Evolutionary conservation across 352 stramenopile species (phyloP).

Genomic region (Halophytophthora polymorphica): DNA sequence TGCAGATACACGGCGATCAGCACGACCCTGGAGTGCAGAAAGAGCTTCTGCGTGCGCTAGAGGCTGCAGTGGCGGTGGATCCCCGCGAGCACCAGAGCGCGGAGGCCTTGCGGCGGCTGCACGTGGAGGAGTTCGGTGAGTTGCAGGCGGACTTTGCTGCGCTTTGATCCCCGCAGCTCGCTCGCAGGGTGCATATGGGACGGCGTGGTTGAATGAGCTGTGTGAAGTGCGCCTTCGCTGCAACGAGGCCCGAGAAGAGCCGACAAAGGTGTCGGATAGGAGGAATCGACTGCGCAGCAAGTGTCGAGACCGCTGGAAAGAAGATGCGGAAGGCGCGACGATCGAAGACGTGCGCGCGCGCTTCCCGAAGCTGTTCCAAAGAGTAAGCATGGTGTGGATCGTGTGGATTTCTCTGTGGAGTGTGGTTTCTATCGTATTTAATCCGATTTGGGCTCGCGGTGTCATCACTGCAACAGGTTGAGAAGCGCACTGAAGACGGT

Average conservation of each 20-base stretch:
- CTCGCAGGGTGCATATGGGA: background rate
- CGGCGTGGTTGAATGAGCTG: background rate
- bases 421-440: background rate
- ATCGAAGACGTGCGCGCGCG: constrained; percentile 34
- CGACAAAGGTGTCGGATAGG: constrained; percentile 26
- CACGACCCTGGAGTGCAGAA: constrained; percentile 25
- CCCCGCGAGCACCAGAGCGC: constrained; percentile 22
- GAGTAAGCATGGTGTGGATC: constrained; percentile 15
- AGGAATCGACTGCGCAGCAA: constrained; percentile 33
- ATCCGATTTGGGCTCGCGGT: too few species aligned
- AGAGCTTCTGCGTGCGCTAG: constrained; percentile 40
- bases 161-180: background rate
- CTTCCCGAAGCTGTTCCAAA: constrained; percentile 44
- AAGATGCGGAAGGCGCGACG: constrained; percentile 21
- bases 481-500: too few species aligned
- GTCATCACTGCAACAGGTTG: too few species aligned
- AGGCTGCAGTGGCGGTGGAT: constrained; percentile 6
- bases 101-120: constrained; percentile 35
- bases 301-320: constrained; percentile 33
- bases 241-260: constrained; percentile 12
- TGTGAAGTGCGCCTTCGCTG: constrained; percentile 27
- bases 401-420: background rate
- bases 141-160: background rate
- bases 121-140: constrained; percentile 47
- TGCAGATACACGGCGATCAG: constrained; percentile 23